Conservation (phyloP, 2,329 filamentous ascomycete species). For the Zymoseptoria pseudotritici region DNA sequence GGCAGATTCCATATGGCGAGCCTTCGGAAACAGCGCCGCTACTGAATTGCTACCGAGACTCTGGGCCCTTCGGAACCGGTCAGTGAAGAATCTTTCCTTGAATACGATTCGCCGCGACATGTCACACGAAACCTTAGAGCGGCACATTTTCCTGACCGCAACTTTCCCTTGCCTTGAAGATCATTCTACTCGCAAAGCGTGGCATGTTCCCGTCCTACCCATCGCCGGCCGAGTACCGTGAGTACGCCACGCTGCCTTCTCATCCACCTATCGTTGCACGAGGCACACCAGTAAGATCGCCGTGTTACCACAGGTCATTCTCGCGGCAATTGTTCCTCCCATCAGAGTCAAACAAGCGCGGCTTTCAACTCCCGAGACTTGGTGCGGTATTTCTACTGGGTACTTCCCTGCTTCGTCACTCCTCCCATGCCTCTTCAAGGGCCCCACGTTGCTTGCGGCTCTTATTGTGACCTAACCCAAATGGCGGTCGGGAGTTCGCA, state of each 20-base stretch:
- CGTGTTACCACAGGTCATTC: not conserved
- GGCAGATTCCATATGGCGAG: not conserved
- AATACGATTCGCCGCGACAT: not conserved
- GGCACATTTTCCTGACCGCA: not conserved
- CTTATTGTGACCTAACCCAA: not conserved
- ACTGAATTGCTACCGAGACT: not conserved
- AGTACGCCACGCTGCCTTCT: too few species aligned
- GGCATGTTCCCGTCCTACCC: not conserved
- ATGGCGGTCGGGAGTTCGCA: not conserved
- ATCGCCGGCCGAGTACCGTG: not conserved
- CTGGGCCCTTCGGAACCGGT: not conserved
- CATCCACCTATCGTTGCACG: not conserved
- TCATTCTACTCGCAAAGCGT: not conserved
- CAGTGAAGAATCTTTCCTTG: not conserved
- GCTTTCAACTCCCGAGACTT: not conserved
- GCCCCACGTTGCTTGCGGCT: not conserved
- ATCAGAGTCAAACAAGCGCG: not conserved
- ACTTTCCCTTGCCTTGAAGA: not conserved
- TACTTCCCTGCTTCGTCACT: not conserved
- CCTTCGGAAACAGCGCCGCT: not conserved
- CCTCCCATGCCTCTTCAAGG: too few species aligned
- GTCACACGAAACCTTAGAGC: not conserved
- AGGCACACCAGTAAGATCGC: not conserved
- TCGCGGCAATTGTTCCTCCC: not conserved
- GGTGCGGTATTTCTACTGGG: not conserved